These are phyloP conservation scores for Mortierella polycephala DNA, from an alignment of 371 early-diverging fungal genomes.

Conservation along the genomic window DNA sequence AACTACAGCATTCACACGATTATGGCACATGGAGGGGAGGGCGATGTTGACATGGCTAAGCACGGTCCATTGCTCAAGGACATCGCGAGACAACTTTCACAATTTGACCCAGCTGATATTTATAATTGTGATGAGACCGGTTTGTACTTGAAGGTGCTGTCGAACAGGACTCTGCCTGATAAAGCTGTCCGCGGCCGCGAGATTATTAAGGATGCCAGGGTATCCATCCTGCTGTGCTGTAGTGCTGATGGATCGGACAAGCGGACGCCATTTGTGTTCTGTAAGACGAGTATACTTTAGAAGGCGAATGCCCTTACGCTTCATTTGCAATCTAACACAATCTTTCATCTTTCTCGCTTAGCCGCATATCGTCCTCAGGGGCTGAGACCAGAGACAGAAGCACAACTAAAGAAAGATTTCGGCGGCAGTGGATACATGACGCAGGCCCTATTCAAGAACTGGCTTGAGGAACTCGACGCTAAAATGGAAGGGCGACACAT, in stretches of 20 bases:
- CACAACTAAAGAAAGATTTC: background rate
- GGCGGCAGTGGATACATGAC: conserved; percentile 8
- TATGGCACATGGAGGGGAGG: conserved; percentile 7
- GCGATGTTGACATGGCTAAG: conserved; percentile 1
- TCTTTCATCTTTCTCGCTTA: background rate
- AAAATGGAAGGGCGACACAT: conserved; percentile 8
- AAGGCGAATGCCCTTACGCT: no score
- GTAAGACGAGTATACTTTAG: no score
- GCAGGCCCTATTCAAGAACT: background rate
- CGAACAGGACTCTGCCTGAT: background rate
- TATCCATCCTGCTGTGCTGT: conserved; percentile 8
- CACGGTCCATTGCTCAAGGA: background rate
- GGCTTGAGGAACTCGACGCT: no score
- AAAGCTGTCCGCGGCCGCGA: conserved; percentile 1
- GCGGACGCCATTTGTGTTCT: background rate
- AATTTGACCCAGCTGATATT: background rate
- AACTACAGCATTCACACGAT: background rate
- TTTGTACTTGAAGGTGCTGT: conserved; percentile 3
- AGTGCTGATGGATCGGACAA: conserved; percentile 8
- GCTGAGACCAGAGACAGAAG: background rate
- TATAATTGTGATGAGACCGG: conserved; percentile 13
- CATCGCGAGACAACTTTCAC: background rate
- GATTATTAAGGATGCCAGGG: background rate
- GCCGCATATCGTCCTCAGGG: background rate
- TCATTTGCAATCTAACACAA: no score